Conservation (phyloP, 805 yeast species). For the Yamadazyma akitaensis region DNA sequence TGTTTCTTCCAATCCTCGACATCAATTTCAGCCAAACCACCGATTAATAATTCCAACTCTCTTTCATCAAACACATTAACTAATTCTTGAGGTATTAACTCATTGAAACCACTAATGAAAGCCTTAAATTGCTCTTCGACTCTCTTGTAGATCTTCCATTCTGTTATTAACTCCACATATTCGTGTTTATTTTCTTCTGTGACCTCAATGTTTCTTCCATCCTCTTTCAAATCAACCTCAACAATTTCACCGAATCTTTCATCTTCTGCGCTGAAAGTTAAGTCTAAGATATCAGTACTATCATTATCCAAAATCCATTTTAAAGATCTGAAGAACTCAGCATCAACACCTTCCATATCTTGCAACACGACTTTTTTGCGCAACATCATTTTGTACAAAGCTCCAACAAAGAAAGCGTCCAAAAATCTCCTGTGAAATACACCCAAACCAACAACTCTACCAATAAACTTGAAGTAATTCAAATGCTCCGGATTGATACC, state of each 20-base stretch:
- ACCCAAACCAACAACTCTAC: slow-evolving; percentile 96
- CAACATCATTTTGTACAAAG: slow-evolving; percentile 95
- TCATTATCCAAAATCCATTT: slow-evolving; percentile 96
- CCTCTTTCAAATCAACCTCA: slow-evolving; percentile 83
- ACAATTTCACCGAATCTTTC: slow-evolving; percentile 93
- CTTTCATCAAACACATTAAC: slow-evolving; percentile 97
- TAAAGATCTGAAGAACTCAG: slow-evolving; percentile 90
- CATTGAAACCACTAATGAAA: slow-evolving; percentile 95
- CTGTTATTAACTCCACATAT: slow-evolving; percentile 90
- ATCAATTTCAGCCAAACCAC: slow-evolving; percentile 97
- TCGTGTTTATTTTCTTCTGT: slow-evolving; percentile 93
- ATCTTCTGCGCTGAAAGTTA: slow-evolving; percentile 86
- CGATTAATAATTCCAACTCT: slow-evolving; percentile 92
- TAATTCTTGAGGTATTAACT: slow-evolving; percentile 92
- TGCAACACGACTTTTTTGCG: slow-evolving; percentile 90
- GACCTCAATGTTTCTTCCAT: slow-evolving; percentile 86
- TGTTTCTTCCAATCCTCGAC: slow-evolving; percentile 99
- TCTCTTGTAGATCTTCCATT: slow-evolving; percentile 92
- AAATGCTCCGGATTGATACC: slow-evolving; percentile 97
- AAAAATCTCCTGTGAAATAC: slow-evolving; percentile 97
- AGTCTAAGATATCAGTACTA: slow-evolving; percentile 75
- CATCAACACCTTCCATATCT: slow-evolving; percentile 99
- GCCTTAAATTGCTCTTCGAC: slow-evolving; percentile 96
- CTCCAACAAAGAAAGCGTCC: slow-evolving; percentile 98
- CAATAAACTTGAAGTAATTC: slow-evolving; percentile 96